Conservation (phyloP, 2,329 filamentous ascomycete genomes). For the Hypoxylon sp. region DNA sequence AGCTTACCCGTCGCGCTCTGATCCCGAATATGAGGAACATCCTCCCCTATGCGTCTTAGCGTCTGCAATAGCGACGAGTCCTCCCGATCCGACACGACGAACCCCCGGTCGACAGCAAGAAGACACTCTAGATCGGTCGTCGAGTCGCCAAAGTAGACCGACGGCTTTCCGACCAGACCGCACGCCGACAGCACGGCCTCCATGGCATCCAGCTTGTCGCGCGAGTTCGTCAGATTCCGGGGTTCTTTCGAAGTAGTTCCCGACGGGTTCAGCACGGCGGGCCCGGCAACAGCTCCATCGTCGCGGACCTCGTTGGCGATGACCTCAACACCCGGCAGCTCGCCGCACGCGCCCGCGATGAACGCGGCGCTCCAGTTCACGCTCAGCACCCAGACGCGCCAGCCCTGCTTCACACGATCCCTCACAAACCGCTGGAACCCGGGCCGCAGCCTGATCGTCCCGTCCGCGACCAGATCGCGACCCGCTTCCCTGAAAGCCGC, state of each 20-base stretch:
- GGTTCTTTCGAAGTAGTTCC: constrained; percentile 34
- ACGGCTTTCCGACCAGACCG: constrained; percentile 34
- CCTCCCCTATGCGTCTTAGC: constrained; percentile 49
- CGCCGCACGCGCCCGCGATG: constrained; percentile 58
- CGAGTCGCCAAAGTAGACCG: constrained; percentile 70
- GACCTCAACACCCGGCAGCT: constrained; percentile 51
- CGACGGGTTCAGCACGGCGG: constrained; percentile 46
- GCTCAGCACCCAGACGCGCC: constrained; percentile 60
- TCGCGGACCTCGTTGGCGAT: constrained; percentile 59
- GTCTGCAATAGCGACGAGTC: constrained; percentile 46
- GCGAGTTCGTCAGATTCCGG: constrained; percentile 54
- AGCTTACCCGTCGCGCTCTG: constrained; percentile 43
- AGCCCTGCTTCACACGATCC: constrained; percentile 44
- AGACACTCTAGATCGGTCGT: constrained; percentile 68
- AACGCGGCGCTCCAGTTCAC: constrained; percentile 65
- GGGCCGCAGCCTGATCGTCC: constrained; percentile 53
- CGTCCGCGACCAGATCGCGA: constrained; percentile 48
- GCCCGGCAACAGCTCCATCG: constrained; percentile 58
- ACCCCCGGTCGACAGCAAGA: constrained; percentile 55
- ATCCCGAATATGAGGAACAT: constrained; percentile 47
- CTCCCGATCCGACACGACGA: constrained; percentile 60
- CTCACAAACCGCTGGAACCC: constrained; percentile 56
- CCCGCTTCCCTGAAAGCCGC: constrained; percentile 55
- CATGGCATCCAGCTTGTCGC: constrained; percentile 61
- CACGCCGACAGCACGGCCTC: constrained; percentile 47